Evolutionary conservation across 169 alveolate species (phyloP).

Genomic region (Eimeria falciformis): DNA sequence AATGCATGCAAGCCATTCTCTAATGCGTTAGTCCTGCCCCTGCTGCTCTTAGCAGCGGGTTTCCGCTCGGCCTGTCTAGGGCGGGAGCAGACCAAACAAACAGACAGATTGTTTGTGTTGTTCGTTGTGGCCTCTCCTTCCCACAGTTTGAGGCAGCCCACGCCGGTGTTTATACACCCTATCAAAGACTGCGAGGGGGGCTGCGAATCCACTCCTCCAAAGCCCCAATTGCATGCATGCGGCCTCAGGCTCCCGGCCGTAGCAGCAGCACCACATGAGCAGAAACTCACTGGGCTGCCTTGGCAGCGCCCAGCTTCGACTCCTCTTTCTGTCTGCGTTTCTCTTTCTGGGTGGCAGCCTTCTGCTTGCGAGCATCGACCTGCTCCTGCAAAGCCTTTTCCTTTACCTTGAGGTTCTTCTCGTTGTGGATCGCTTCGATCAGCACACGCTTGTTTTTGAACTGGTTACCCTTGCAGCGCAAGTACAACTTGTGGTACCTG

Average conservation of each 20-base stretch:
- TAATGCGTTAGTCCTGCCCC: no score
- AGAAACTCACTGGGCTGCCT: constrained; percentile 17
- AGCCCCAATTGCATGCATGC: no score
- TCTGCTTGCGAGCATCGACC: constrained; percentile 75
- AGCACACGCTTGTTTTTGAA: constrained; percentile 98
- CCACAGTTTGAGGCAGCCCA: no score
- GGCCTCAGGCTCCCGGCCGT: background rate
- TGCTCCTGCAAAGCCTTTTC: constrained; percentile 79
- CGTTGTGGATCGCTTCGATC: constrained; percentile 95
- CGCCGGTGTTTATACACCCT: no score
- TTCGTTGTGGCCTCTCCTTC: no score
- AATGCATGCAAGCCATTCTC: no score
- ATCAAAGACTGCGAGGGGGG: no score
- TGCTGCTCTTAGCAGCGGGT: no score
- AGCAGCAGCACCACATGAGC: constrained; percentile 28
- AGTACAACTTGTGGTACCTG: constrained; percentile 96
- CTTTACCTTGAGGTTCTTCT: constrained; percentile 72
- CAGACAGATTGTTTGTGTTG: no score
- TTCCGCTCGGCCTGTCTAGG: no score
- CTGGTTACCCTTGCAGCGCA: constrained; percentile 98
- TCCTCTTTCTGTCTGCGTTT: constrained; percentile 65
- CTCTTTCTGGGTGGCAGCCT: constrained; percentile 77
- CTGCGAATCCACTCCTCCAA: no score
- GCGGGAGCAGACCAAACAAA: no score
- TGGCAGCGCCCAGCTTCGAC: constrained; percentile 26